Conservation (phyloP, 2,329 filamentous ascomycete species). For the Lachnellula subtilissima region DNA sequence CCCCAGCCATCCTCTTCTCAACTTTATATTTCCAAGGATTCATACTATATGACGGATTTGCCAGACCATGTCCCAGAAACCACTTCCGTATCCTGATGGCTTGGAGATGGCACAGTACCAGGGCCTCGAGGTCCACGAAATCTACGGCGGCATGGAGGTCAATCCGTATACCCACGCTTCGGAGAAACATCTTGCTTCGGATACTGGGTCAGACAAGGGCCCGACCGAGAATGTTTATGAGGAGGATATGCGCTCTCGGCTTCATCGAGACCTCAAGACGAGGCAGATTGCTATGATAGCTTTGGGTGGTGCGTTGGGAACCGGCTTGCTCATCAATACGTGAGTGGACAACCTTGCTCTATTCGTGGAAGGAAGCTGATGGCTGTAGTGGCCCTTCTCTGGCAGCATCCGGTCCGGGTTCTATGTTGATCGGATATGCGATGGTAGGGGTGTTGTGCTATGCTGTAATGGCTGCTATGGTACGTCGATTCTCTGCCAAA, state of each 20-base stretch:
- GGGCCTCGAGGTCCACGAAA: neutral
- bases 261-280: slow-evolving; percentile 49
- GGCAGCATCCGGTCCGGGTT: slow-evolving; percentile 52
- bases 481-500: slow-evolving; percentile 6
- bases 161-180: slow-evolving; percentile 13
- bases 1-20: neutral
- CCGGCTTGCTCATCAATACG: slow-evolving; percentile 66
- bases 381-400: slow-evolving; percentile 31
- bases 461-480: slow-evolving; percentile 72
- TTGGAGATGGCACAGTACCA: slow-evolving; percentile 11
- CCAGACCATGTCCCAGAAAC: slow-evolving; percentile 5
- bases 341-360: slow-evolving; percentile 2
- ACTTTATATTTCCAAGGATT: neutral
- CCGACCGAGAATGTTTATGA: slow-evolving; percentile 15
- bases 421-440: slow-evolving; percentile 67
- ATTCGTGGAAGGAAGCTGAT: slow-evolving; percentile 2
- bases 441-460: slow-evolving; percentile 69
- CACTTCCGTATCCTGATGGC: slow-evolving; percentile 6
- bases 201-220: slow-evolving; percentile 15
- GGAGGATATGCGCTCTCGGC: slow-evolving; percentile 24
- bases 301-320: slow-evolving; percentile 58
- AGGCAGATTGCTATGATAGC: slow-evolving; percentile 60
- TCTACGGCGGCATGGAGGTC: slow-evolving; percentile 2
- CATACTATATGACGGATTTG: too few relatives aligned
- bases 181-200: slow-evolving; percentile 13